Evolutionary conservation across 768 basidiomycete species (phyloP).

Genomic region (Pleurotus tuber-regium): DNA sequence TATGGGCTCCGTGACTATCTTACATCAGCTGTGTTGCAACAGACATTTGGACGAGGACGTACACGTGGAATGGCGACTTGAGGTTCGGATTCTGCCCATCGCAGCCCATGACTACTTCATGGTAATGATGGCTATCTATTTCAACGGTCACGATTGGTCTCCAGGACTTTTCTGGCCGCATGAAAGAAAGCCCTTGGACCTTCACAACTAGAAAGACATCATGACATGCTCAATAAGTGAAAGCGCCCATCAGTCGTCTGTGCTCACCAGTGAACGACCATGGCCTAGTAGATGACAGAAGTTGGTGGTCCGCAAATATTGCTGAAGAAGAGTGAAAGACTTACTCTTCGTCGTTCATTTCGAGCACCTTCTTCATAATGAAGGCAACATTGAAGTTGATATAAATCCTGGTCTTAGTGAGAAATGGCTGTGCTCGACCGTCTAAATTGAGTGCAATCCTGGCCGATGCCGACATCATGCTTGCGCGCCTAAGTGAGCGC

Average conservation of each 20-base stretch:
- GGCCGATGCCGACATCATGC: no score
- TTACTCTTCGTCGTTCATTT: background rate
- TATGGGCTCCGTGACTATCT: constrained; percentile 37
- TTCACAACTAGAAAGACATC: constrained; percentile 32
- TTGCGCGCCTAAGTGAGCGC: background rate
- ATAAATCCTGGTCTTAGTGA: no score
- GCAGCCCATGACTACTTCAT: constrained; percentile 58
- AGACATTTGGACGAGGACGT: no score
- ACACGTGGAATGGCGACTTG: constrained; percentile 54
- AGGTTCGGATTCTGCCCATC: constrained; percentile 74
- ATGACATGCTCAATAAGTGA: background rate
- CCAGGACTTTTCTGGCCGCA: constrained; percentile 66
- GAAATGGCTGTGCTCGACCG: no score
- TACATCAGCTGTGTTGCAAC: background rate
- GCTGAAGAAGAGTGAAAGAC: background rate
- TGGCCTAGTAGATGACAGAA: background rate
- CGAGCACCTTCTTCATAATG: background rate
- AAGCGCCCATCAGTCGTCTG: background rate
- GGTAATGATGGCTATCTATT: constrained; percentile 46
- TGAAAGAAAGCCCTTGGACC: constrained; percentile 40
- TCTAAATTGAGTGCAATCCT: no score
- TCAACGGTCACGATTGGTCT: constrained; percentile 61
- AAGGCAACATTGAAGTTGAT: background rate
- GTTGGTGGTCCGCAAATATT: no score
- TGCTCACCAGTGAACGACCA: constrained; percentile 5